Percentiles rank a stretch among this genome's conserved stretches.
These are phyloP conservation scores for Saccharomycopsis javanensis DNA, from an alignment of 805 yeast species.

Conservation along the genomic window DNA sequence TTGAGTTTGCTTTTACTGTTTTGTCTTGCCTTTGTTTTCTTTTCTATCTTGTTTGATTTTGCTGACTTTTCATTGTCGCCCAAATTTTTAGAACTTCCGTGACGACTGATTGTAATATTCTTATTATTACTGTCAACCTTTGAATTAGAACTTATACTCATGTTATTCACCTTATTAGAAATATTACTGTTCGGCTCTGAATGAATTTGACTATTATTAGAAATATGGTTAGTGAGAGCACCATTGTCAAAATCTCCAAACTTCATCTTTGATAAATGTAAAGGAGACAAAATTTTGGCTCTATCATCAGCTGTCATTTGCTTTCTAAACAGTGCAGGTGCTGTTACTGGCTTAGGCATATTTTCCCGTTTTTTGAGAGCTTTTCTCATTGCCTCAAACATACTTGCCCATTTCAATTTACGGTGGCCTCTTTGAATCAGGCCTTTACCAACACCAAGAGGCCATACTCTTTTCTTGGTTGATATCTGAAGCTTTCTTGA, in stretches of 20 bases:
- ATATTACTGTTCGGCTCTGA: background rate
- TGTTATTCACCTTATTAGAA: background rate
- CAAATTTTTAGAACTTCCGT: background rate
- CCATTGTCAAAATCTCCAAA: slow-evolving; percentile 44
- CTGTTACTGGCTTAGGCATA: slow-evolving; percentile 48
- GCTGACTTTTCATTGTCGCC: background rate
- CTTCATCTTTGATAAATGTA: slow-evolving; percentile 74
- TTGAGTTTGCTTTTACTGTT: background rate
- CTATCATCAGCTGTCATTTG: slow-evolving; percentile 35
- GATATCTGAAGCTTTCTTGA: slow-evolving; percentile 84
- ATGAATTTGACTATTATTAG: background rate
- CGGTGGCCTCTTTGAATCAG: slow-evolving; percentile 90
- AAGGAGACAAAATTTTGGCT: slow-evolving; percentile 57
- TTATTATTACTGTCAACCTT: background rate
- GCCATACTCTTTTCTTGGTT: slow-evolving; percentile 80
- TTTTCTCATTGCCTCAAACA: slow-evolving; percentile 92
- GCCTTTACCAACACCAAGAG: slow-evolving; percentile 88
- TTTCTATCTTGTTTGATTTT: background rate
- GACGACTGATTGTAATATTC: background rate
- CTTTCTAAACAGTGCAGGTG: slow-evolving; percentile 28
- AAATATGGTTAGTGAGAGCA: background rate
- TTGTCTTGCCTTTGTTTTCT: background rate
- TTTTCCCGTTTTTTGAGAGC: slow-evolving; percentile 82
- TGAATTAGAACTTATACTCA: background rate
- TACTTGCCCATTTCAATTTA: slow-evolving; percentile 88